phyloP scores from a whole-genome alignment of 257 asterid genomes.

The Solanum stenotomum region DNA sequence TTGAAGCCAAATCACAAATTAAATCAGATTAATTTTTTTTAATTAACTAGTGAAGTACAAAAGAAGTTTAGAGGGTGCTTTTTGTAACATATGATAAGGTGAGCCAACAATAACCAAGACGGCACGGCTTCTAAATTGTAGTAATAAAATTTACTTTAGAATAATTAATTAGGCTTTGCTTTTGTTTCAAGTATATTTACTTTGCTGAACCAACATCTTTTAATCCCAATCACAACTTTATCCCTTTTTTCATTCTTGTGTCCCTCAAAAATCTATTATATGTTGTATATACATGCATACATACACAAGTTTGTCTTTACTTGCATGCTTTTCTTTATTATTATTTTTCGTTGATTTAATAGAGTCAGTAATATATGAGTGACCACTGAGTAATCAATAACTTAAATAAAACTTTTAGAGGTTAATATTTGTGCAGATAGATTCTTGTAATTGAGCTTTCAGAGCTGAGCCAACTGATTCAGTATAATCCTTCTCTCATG shows the following conservation, averaged over 20 bases:
- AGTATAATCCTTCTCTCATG: neutral
- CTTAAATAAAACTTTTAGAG: neutral
- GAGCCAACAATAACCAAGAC: conserved; percentile 27
- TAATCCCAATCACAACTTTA: neutral
- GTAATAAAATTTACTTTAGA: neutral
- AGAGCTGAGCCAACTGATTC: neutral
- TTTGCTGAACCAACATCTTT: neutral
- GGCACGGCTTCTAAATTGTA: conserved; percentile 27
- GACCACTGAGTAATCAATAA: neutral
- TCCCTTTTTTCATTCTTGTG: neutral
- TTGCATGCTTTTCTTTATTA: neutral
- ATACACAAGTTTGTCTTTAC: neutral
- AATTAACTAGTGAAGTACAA: conserved; percentile 15
- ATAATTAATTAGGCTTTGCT: neutral
- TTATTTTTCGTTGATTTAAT: neutral
- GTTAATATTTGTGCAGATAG: neutral
- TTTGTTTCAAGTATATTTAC: neutral
- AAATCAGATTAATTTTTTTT: neutral
- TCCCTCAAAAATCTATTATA: neutral
- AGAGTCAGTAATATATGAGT: neutral
- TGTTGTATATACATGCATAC: neutral
- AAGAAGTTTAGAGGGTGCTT: conserved; percentile 11
- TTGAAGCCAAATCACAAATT: neutral
- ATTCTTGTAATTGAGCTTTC: neutral
- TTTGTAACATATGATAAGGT: neutral